These are phyloP conservation scores for Mycosphaerella sp. DNA, from an alignment of 2,329 filamentous ascomycete species.

Conservation along the genomic window DNA sequence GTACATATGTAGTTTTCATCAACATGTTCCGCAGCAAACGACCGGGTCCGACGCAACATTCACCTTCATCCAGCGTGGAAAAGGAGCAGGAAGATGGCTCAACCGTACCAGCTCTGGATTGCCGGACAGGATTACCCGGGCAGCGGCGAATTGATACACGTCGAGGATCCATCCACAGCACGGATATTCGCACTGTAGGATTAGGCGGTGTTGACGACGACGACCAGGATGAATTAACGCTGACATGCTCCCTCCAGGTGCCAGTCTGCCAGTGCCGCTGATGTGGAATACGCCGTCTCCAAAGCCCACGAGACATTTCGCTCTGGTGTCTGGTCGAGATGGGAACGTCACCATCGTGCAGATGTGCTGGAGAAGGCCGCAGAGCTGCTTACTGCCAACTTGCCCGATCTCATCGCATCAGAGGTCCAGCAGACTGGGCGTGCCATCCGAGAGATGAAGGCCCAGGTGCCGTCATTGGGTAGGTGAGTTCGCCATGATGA, in stretches of 20 bases:
- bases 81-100: neutral
- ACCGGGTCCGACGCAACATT: neutral
- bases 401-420: slow-evolving; percentile 54
- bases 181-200: slow-evolving; percentile 46
- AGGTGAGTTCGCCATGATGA: neutral
- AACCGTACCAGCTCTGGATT: slow-evolving; percentile 6
- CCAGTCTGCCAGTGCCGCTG: slow-evolving; percentile 58
- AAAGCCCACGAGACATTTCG: slow-evolving; percentile 63
- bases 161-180: slow-evolving; percentile 51
- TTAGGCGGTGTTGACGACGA: neutral
- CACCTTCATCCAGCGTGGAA: neutral
- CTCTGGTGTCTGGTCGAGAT: slow-evolving; percentile 53
- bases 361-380: slow-evolving; percentile 57
- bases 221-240: neutral
- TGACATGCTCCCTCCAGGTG: slow-evolving; percentile 35
- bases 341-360: slow-evolving; percentile 53
- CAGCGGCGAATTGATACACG: slow-evolving; percentile 33
- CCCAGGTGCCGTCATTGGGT: slow-evolving; percentile 57
- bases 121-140: slow-evolving; percentile 7
- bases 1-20: neutral
- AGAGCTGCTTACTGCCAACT: slow-evolving; percentile 45
- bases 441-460: slow-evolving; percentile 62
- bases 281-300: slow-evolving; percentile 64
- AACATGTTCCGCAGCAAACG: neutral
- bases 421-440: slow-evolving; percentile 65